These are phyloP conservation scores for Cutaneotrichosporon mucoides DNA, from an alignment of 1,284 basidiomycete genomes.

Conservation along the genomic window DNA sequence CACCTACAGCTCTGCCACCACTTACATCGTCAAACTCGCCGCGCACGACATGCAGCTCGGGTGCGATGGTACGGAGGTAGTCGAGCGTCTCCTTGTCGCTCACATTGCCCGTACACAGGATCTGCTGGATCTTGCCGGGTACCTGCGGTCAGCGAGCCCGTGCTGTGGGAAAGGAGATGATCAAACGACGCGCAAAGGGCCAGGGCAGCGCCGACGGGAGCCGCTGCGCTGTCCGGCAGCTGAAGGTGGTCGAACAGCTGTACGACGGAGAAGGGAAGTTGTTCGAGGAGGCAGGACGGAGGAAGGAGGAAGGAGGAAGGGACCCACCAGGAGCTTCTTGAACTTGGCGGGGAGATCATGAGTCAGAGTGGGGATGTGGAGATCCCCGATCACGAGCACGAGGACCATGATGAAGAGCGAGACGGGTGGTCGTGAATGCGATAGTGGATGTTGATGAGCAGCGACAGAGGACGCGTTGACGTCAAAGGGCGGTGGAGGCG, in stretches of 20 bases:
- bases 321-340: constrained; percentile 79
- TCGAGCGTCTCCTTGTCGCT: constrained; percentile 97
- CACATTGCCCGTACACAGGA: constrained; percentile 95
- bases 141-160: constrained; percentile 51
- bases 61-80: constrained; percentile 93
- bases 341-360: constrained; percentile 94
- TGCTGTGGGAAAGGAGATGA: too few species aligned
- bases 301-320: too few species aligned
- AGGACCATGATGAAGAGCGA: constrained; percentile 60
- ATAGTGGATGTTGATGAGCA: background rate
- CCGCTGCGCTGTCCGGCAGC: too few species aligned
- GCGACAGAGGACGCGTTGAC: constrained; percentile 1
- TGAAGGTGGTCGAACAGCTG: background rate
- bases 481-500: background rate
- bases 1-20: constrained; percentile 3
- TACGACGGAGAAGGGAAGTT: too few species aligned
- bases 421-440: too few species aligned
- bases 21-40: constrained; percentile 94
- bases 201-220: too few species aligned
- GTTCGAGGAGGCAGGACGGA: background rate
- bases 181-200: too few species aligned
- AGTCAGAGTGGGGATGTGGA: constrained; percentile 79
- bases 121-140: constrained; percentile 96
- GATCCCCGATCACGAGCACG: constrained; percentile 88
- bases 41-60: constrained; percentile 85